Percentiles rank a stretch among this genome's conserved stretches.
phyloP scores from a whole-genome alignment of 495 filamentous ascomycete species.

The Daldinia grandis region DNA sequence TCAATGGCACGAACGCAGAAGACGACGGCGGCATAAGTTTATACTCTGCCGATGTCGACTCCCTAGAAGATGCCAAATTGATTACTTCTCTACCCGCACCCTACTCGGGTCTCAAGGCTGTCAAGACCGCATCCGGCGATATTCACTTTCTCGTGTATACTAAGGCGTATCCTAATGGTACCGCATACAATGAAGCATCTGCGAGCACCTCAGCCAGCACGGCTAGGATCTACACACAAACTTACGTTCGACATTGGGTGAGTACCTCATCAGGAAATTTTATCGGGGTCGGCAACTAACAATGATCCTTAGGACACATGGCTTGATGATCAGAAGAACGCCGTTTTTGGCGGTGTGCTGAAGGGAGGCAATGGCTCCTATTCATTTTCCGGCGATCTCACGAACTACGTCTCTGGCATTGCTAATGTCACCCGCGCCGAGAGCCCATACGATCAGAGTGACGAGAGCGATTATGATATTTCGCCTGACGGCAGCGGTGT shows the following conservation, averaged over 20 bases:
- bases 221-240: constrained; percentile 64
- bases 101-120: constrained; percentile 70
- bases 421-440: constrained; percentile 59
- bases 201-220: constrained; percentile 55
- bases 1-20: constrained; percentile 65
- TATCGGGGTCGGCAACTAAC: neutral
- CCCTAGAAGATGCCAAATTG: constrained; percentile 39
- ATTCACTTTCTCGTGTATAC: constrained; percentile 70
- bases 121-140: constrained; percentile 60
- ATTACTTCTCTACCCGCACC: constrained; percentile 67
- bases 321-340: constrained; percentile 65
- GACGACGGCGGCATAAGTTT: constrained; percentile 62
- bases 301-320: constrained; percentile 52
- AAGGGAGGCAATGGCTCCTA: constrained; percentile 50
- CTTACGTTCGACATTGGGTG: constrained; percentile 70
- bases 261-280: neutral
- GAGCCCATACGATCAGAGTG: constrained; percentile 50
- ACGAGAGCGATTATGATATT: constrained; percentile 54
- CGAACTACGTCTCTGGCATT: constrained; percentile 60
- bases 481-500: constrained; percentile 56
- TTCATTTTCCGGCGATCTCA: constrained; percentile 49
- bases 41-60: constrained; percentile 59
- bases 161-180: constrained; percentile 64
- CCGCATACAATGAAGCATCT: constrained; percentile 62
- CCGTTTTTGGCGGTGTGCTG: constrained; percentile 70